Evolutionary conservation across 2,329 filamentous ascomycete genomes (phyloP).

Genomic region (Paecilomyces sp.): DNA sequence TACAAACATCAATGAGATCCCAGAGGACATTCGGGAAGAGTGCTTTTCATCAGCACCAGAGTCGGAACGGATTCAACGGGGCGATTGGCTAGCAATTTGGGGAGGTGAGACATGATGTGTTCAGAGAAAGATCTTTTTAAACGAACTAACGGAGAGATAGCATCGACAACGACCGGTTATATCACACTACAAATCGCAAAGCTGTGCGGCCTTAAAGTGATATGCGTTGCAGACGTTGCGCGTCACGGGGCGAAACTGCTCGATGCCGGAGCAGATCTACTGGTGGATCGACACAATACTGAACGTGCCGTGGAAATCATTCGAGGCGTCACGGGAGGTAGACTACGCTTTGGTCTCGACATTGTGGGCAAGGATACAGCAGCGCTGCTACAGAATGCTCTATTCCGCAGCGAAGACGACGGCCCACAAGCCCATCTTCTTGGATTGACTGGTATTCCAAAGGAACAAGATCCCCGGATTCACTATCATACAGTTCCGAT

Average conservation of each 20-base stretch:
- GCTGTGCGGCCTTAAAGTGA: conserved; percentile 57
- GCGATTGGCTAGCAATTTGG: conserved; percentile 70
- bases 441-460: conserved; percentile 61
- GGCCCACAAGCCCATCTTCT: conserved; percentile 50
- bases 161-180: conserved; percentile 63
- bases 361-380: conserved; percentile 61
- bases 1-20: conserved; percentile 43
- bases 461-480: conserved; percentile 41
- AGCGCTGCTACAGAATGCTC: conserved; percentile 47
- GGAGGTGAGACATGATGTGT: conserved; percentile 45
- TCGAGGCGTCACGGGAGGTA: conserved; percentile 48
- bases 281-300: conserved; percentile 62
- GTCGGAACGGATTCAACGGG: conserved; percentile 48
- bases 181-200: conserved; percentile 62
- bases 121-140: neutral
- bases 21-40: conserved; percentile 56
- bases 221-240: conserved; percentile 59
- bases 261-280: conserved; percentile 51
- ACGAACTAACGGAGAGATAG: conserved; percentile 19
- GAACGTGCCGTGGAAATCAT: conserved; percentile 60
- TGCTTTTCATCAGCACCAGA: conserved; percentile 50
- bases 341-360: conserved; percentile 62
- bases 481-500: conserved; percentile 63
- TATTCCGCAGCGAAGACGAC: conserved; percentile 22
- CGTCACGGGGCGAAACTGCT: conserved; percentile 57